Evolutionary conservation across 495 filamentous ascomycete species (phyloP).

Genomic region (Xylaria bambusicola): DNA sequence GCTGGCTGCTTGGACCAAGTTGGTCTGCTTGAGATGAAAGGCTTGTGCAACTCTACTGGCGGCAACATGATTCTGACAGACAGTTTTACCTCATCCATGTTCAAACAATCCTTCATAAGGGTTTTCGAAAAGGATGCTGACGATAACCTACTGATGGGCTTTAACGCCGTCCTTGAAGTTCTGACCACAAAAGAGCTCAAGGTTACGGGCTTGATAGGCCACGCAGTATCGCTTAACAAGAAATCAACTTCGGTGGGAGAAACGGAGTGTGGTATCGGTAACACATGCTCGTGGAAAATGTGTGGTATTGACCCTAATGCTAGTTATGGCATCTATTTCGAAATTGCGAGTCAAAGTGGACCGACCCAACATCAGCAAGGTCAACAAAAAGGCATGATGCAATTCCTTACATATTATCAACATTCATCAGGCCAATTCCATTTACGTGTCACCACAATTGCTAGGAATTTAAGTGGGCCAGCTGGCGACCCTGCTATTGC

Average conservation of each 20-base stretch:
- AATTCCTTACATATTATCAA: slow-evolving; percentile 99
- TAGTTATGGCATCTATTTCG: slow-evolving; percentile 96
- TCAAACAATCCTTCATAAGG: slow-evolving; percentile 97
- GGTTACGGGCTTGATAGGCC: slow-evolving; percentile 96
- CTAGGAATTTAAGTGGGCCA: slow-evolving; percentile 87
- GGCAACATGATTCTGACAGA: slow-evolving; percentile 99
- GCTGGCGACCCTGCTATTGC: slow-evolving; percentile 96
- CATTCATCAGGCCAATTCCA: slow-evolving; percentile 96
- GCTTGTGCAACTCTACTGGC: slow-evolving; percentile 91
- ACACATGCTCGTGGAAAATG: slow-evolving; percentile 99
- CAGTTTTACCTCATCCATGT: slow-evolving; percentile 98
- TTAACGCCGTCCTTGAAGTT: slow-evolving; percentile 96
- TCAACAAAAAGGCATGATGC: slow-evolving; percentile 92
- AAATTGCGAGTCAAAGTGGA: slow-evolving; percentile 93
- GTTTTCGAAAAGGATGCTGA: slow-evolving; percentile 96
- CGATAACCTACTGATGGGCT: slow-evolving; percentile 96
- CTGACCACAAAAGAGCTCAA: slow-evolving; percentile 98
- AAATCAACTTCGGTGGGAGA: slow-evolving; percentile 97
- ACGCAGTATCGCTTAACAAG: slow-evolving; percentile 95
- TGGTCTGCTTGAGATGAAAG: slow-evolving; percentile 98
- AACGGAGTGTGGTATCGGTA: slow-evolving; percentile 97
- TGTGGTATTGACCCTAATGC: slow-evolving; percentile 93
- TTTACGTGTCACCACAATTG: slow-evolving; percentile 91
- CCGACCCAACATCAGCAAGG: slow-evolving; percentile 82
- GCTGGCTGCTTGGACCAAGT: slow-evolving; percentile 98